Evolutionary conservation across 169 alveolate genomes (phyloP).

Genomic region (Hepatocystis sp.): DNA sequence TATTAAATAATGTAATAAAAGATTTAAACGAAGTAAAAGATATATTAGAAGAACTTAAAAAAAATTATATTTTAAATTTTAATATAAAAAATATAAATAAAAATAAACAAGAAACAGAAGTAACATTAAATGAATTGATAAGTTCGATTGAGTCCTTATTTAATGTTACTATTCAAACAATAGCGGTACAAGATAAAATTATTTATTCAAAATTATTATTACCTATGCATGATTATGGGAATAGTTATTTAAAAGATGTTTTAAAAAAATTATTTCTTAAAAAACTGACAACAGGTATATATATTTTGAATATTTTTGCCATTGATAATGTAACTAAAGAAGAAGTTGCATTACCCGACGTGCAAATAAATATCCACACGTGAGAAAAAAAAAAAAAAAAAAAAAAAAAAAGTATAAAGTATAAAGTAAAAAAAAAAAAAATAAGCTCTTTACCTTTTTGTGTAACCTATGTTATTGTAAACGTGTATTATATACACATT

Average conservation of each 20-base stretch:
- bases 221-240: background rate
- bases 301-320: constrained; percentile 31
- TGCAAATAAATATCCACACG: constrained; percentile 27
- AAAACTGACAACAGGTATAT: too few relatives aligned
- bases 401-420: too few relatives aligned
- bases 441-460: too few relatives aligned
- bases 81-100: too few relatives aligned
- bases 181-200: constrained; percentile 44
- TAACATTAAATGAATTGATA: constrained; percentile 47
- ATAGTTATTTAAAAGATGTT: constrained; percentile 14
- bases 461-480: too few relatives aligned
- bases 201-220: constrained; percentile 30
- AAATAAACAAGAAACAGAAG: constrained; percentile 4
- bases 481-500: too few relatives aligned
- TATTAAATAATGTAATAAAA: too few relatives aligned
- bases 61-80: too few relatives aligned
- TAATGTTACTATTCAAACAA: constrained; percentile 42
- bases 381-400: too few relatives aligned
- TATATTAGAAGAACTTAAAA: too few relatives aligned
- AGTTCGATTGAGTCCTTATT: constrained; percentile 23
- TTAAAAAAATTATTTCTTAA: constrained; percentile 13
- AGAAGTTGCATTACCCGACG: constrained; percentile 34
- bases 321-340: constrained; percentile 9
- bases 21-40: too few relatives aligned
- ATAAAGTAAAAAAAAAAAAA: too few relatives aligned